Base-by-base conservation (phyloP, 345 rosid species). In the Eucalyptus erythrocorys region DNA sequence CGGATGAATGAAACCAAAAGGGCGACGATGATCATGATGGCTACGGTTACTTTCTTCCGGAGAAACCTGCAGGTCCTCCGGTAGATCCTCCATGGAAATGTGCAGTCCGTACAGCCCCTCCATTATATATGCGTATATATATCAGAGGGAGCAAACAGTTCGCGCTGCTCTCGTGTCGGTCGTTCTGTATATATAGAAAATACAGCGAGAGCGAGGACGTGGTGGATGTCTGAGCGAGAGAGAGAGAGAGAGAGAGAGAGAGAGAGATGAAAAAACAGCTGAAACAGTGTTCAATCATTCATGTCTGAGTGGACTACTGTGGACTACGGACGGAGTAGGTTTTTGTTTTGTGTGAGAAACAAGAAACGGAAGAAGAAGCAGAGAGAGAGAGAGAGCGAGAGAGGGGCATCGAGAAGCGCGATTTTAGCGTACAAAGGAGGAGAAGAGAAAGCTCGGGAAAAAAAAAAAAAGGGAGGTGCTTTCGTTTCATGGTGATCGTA, bases 361-460 rank as follows among this genome's bases (percentile, higher is more conserved):
- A 76, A 76, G 84, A 40, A 40, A 76, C 42, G 48, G 48, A 32
- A 22, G 87, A 34, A 26, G 80, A 4, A n/a, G 66, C 6, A 49
- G 51, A 6, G 16, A 7, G 24, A 51, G 22, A 6, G 51, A 48
- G 51, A 49, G 51, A 22, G 27, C 8, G 59, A 22, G 27, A 53
- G 82, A 37, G 89, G 50, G 34, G 53, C 34, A n/a, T 51, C 7
- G 68, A n/a, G 7, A 30, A 51, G 87, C 48, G 90, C 37, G 48
- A 43, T 59, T 93, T 91, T 91, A 89, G 94, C 94, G 91, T 92
- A 91, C 92, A 88, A 88, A 90, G 91, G 87, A 86, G 85, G 89
- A 87, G 89, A 91, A 86, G 89, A 87, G 89, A 91, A 86, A 51
- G 66, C 84, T 76, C 27, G 68, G 0, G 10, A 12, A 13, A 26